These are phyloP conservation scores for Taxawa tesnikishii DNA, from an alignment of 2,329 filamentous ascomycete genomes.

Conservation along the genomic window DNA sequence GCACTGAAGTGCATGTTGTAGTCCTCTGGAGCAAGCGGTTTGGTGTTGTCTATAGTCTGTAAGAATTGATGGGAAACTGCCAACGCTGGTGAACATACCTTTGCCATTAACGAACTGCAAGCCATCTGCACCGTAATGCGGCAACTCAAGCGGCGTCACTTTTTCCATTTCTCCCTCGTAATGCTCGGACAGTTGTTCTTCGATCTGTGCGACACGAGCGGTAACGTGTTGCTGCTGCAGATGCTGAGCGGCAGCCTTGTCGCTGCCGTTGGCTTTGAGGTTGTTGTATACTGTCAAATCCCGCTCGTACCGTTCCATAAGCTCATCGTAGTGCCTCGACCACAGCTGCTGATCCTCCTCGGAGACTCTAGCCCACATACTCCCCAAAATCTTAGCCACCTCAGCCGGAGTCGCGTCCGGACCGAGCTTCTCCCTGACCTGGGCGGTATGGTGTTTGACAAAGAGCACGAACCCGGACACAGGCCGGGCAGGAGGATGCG, in stretches of 20 bases:
- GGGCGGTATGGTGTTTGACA: constrained; percentile 7
- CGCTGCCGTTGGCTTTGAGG: constrained; percentile 2
- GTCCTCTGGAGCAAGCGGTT: constrained; percentile 26
- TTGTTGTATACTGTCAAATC: constrained; percentile 7
- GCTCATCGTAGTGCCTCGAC: constrained; percentile 5
- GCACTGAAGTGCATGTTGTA: constrained; percentile 38
- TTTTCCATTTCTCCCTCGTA: constrained; percentile 13
- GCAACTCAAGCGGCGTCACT: constrained; percentile 12
- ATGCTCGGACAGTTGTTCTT: constrained; percentile 16
- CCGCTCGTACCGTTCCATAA: constrained; percentile 6
- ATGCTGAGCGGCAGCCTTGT: constrained; percentile 4
- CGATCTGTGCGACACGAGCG: constrained; percentile 14
- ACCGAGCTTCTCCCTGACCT: constrained; percentile 6
- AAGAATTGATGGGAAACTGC: too few relatives aligned
- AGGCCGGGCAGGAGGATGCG: constrained; percentile 6
- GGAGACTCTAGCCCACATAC: constrained; percentile 4
- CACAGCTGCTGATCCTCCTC: constrained; percentile 4
- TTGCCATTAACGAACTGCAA: constrained; percentile 10
- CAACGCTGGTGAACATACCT: too few relatives aligned
- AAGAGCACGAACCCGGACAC: constrained; percentile 16
- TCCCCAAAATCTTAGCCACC: constrained; percentile 6
- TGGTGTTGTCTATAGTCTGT: constrained; percentile 3
- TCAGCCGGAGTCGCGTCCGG: constrained; percentile 4
- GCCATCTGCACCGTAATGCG: constrained; percentile 14
- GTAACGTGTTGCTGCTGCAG: constrained; percentile 5